phyloP scores from a whole-genome alignment of 345 rosid species.

The Erysimum cheiranthoides region DNA sequence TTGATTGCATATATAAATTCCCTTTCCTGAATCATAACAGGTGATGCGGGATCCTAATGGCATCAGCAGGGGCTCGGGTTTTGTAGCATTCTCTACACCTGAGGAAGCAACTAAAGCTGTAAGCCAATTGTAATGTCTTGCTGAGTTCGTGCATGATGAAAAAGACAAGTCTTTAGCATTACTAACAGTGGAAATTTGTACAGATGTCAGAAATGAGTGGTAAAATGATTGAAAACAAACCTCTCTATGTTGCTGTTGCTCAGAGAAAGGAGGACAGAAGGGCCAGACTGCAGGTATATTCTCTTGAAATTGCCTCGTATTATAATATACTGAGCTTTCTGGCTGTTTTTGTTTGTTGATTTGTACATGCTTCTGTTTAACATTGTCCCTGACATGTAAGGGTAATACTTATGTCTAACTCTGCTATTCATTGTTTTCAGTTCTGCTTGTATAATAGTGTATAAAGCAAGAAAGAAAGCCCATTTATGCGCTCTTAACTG shows the following conservation, averaged over 20 bases:
- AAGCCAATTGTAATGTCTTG: slow-evolving; percentile 40
- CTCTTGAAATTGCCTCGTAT: slow-evolving; percentile 5
- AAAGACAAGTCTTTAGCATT: neutral
- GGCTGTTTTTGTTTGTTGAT: neutral
- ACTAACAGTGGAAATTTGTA: slow-evolving; percentile 1
- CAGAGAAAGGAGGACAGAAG: slow-evolving; percentile 49
- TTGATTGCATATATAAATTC: neutral
- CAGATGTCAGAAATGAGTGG: slow-evolving; percentile 48
- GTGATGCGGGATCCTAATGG: slow-evolving; percentile 88
- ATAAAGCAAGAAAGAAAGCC: slow-evolving; percentile 40
- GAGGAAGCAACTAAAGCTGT: slow-evolving; percentile 92
- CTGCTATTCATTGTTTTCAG: neutral
- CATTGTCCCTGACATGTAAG: slow-evolving; percentile 1
- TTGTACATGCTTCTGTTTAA: neutral
- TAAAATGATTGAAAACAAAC: slow-evolving; percentile 47
- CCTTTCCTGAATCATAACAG: slow-evolving; percentile 44
- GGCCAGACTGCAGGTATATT: slow-evolving; percentile 46
- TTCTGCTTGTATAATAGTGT: neutral
- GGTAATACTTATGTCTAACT: neutral
- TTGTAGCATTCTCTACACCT: slow-evolving; percentile 80
- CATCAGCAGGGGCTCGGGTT: slow-evolving; percentile 77
- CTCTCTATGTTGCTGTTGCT: slow-evolving; percentile 49
- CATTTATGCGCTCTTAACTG: neutral
- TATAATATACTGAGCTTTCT: neutral
- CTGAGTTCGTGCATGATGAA: neutral